Evolutionary conservation across 1,284 basidiomycete genomes (phyloP), one percentile per base, ranked within the genome.

Genomic region (Pyrrhoderma noxium): DNA sequence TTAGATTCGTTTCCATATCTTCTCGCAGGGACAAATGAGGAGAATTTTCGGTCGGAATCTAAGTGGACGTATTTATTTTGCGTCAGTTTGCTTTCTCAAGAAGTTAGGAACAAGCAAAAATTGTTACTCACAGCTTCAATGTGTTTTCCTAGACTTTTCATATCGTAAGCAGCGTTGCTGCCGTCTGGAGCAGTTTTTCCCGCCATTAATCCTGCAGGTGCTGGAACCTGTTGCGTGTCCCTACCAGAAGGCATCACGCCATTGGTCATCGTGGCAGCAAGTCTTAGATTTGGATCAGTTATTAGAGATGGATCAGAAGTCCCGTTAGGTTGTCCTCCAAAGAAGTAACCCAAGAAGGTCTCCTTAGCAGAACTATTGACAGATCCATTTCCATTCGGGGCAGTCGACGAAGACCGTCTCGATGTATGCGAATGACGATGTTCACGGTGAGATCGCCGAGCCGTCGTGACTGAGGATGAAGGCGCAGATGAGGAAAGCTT

Each of bases 121-220:
- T 25, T 38, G 19, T 41, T 9, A 80, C 88, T 75, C 61, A 93
- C 88, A 58, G 89, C 86, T 68, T 94, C 92, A 56, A 95, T 89
- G 62, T 99, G 95, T 70, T 89, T 94, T 54, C 94, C 93, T 45
- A 99, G 74, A 63, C 92, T 95, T 77, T 94, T 97, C 96, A 99
- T 99, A 67, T 99, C 94, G 67, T 84, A 98, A 36, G 91, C 93
- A 45, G 93, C 89, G 60, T 79, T 88, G 63, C 75, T 86, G 49
- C 82, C 85, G 61, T 93, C 90, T 46, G 87, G 64, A 25, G 71
- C 71, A 51, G 80, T 67, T 67, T 78, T 84, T 27, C 82, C 76
- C 40, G 79, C 76, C 77, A 85, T 73, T 34, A 86, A 63, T 1
- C 85, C 84, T 9, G 74, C 67, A 21, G 73, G 71, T 45, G 78